These are phyloP conservation scores for Orbilia oligospora DNA, from an alignment of 2,329 filamentous ascomycete genomes.

Conservation along the genomic window DNA sequence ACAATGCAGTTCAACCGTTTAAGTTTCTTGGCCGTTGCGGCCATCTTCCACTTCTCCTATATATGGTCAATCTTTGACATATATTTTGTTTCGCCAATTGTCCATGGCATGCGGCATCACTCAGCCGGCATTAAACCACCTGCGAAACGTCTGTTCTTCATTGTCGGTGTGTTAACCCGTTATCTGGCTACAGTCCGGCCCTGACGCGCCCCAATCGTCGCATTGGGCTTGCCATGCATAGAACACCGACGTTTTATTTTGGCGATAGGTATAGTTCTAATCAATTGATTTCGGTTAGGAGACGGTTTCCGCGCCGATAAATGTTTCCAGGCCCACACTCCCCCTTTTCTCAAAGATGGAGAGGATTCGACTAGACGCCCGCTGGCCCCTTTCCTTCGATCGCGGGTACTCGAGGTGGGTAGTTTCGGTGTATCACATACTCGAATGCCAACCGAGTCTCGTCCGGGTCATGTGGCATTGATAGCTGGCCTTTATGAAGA, in stretches of 20 bases:
- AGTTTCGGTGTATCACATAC: slow-evolving; percentile 99
- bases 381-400: slow-evolving; percentile 91
- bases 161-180: slow-evolving; percentile 78
- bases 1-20: slow-evolving; percentile 71
- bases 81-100: slow-evolving; percentile 97
- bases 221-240: slow-evolving; percentile 23
- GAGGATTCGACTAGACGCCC: slow-evolving; percentile 75
- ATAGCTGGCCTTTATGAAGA: slow-evolving; percentile 98
- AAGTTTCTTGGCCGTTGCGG: slow-evolving; percentile 87
- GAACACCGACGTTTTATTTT: background rate
- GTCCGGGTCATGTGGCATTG: slow-evolving; percentile 94
- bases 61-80: slow-evolving; percentile 98
- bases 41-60: slow-evolving; percentile 94
- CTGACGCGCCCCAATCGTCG: background rate
- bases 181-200: background rate
- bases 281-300: slow-evolving; percentile 70
- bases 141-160: slow-evolving; percentile 89
- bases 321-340: slow-evolving; percentile 91
- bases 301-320: slow-evolving; percentile 98
- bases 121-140: slow-evolving; percentile 80
- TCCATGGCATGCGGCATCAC: slow-evolving; percentile 92
- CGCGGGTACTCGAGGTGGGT: slow-evolving; percentile 86
- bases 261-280: slow-evolving; percentile 16
- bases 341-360: slow-evolving; percentile 77
- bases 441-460: slow-evolving; percentile 94